A percentile compares a stretch with the other conserved stretches of the same genome.
Conservation (phyloP, 2,329 filamentous ascomycete genomes). For the Exserohilum turcica region DNA sequence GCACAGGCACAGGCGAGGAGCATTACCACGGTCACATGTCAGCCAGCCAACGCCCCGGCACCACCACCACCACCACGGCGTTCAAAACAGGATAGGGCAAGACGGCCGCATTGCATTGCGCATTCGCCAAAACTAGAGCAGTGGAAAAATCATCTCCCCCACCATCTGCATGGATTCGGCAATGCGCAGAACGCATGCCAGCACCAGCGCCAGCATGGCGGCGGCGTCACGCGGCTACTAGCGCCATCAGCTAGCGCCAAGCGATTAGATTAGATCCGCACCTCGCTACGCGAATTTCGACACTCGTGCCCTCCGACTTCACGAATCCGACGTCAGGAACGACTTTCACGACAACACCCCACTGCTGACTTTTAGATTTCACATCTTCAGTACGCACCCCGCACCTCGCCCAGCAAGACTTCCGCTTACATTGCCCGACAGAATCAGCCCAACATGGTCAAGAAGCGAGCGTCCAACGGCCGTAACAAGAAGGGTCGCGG, state of each 20-base stretch:
- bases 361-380: slow-evolving; percentile 45
- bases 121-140: not conserved
- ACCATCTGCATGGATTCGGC: not conserved
- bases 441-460: slow-evolving; percentile 70
- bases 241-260: slow-evolving; percentile 23
- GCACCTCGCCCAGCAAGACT: slow-evolving; percentile 4
- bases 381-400: slow-evolving; percentile 44
- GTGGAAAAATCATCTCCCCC: not conserved
- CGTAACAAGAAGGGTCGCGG: slow-evolving; percentile 99
- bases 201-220: not conserved
- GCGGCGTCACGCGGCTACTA: slow-evolving; percentile 4
- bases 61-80: no score
- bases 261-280: slow-evolving; percentile 40
- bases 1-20: not conserved
- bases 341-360: slow-evolving; percentile 40
- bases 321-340: slow-evolving; percentile 25
- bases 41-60: not conserved
- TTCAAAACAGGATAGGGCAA: not conserved
- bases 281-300: slow-evolving; percentile 35
- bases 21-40: not conserved
- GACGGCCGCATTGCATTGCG: not conserved
- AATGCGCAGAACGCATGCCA: not conserved
- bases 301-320: slow-evolving; percentile 20
- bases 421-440: slow-evolving; percentile 31
- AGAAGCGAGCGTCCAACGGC: slow-evolving; percentile 81